These are phyloP conservation scores for Starmerella stigmatis DNA, from an alignment of 805 yeast species.

Conservation along the genomic window DNA sequence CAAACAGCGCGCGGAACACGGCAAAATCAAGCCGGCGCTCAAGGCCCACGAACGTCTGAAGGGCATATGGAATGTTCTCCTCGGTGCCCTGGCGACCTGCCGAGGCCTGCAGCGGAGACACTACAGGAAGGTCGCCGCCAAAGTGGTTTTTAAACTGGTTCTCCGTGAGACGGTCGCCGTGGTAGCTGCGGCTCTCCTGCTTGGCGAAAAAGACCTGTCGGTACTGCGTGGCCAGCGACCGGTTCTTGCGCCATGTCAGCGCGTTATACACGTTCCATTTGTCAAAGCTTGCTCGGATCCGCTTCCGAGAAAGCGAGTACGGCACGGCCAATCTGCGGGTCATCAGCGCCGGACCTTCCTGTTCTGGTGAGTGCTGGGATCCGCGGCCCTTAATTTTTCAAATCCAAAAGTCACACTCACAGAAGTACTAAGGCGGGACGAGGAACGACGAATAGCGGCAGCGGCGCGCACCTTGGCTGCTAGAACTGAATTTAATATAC, in stretches of 20 bases:
- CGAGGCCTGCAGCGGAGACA: conserved; percentile 69
- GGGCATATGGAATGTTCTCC: conserved; percentile 59
- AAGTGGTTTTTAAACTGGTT: conserved; percentile 65
- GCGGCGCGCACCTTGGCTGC: no score
- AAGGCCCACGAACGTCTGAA: conserved; percentile 79
- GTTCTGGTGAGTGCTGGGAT: background rate
- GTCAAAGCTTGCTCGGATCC: conserved; percentile 78
- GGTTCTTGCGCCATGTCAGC: conserved; percentile 52
- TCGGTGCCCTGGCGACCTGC: conserved; percentile 18
- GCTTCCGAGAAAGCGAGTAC: conserved; percentile 31
- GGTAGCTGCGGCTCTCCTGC: conserved; percentile 86
- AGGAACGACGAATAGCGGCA: no score
- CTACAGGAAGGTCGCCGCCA: conserved; percentile 61
- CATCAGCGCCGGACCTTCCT: conserved; percentile 19
- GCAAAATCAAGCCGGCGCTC: conserved; percentile 89
- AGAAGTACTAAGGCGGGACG: no score
- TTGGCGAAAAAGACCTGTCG: conserved; percentile 90
- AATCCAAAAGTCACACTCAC: conserved; percentile 4
- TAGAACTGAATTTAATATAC: no score
- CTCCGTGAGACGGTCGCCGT: conserved; percentile 88
- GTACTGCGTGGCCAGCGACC: conserved; percentile 46
- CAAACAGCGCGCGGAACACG: conserved; percentile 82
- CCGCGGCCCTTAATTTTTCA: conserved; percentile 3
- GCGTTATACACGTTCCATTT: conserved; percentile 82
- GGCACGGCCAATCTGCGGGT: conserved; percentile 28